Evolutionary conservation across 768 basidiomycete genomes (phyloP).

Genomic region (Naganishia vishniacii): DNA sequence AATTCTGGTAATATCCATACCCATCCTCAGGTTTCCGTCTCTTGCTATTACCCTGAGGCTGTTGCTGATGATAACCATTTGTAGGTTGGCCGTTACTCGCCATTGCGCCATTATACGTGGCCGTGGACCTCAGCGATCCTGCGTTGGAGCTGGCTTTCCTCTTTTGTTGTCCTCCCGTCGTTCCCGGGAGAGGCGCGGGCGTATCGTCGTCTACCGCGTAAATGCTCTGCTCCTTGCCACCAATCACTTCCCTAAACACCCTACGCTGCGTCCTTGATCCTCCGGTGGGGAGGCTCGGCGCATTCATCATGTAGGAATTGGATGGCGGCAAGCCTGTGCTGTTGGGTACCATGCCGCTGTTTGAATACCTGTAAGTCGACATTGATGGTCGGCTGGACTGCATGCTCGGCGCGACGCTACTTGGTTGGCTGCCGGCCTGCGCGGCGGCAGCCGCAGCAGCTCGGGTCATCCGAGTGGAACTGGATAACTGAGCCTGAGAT

Average conservation of each 20-base stretch:
- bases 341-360: not conserved
- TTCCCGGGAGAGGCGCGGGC: constrained; percentile 9
- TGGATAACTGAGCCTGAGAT: not conserved
- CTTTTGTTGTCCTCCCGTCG: constrained; percentile 16
- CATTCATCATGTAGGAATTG: constrained; percentile 11
- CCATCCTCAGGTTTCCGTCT: constrained; percentile 16
- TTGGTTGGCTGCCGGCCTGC: constrained; percentile 7
- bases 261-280: not conserved
- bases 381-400: constrained; percentile 15
- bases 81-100: not conserved
- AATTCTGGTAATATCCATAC: constrained; percentile 12
- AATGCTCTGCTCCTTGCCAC: constrained; percentile 7
- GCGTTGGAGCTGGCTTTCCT: constrained; percentile 16
- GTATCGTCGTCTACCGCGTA: constrained; percentile 7
- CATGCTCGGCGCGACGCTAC: constrained; percentile 4
- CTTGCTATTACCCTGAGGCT: not conserved
- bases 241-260: constrained; percentile 11
- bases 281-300: not conserved
- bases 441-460: constrained; percentile 1
- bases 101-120: constrained; percentile 16
- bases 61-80: constrained; percentile 11
- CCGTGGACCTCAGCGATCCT: constrained; percentile 9
- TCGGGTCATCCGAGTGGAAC: constrained; percentile 1
- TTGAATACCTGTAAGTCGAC: constrained; percentile 11
- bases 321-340: not conserved